Percentiles rank a stretch among this genome's conserved stretches.
Evolutionary conservation across 768 basidiomycete genomes (phyloP).

Genomic region (Amanita subjunquillea): DNA sequence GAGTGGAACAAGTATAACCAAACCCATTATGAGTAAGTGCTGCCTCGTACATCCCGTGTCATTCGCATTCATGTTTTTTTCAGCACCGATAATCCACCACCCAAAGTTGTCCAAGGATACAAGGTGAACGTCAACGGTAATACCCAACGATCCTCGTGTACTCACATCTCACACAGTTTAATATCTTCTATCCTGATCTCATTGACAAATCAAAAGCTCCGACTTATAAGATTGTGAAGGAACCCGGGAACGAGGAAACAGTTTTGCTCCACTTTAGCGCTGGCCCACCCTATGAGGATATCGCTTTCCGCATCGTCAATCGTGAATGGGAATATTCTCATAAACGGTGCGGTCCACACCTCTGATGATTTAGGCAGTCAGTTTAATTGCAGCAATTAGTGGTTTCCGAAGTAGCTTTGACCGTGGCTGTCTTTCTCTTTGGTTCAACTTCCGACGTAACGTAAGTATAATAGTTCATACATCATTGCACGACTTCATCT

Average conservation of each 20-base stretch:
- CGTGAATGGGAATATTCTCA: slow-evolving; percentile 98
- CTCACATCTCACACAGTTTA: slow-evolving; percentile 43
- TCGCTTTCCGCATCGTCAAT: slow-evolving; percentile 96
- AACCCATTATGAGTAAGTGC: slow-evolving; percentile 93
- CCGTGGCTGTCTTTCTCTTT: slow-evolving; percentile 88
- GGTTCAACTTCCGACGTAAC: slow-evolving; percentile 94
- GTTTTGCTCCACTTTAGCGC: slow-evolving; percentile 89
- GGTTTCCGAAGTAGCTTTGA: slow-evolving; percentile 98
- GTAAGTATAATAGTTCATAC: slow-evolving; percentile 34
- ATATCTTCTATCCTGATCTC: slow-evolving; percentile 98
- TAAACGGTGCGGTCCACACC: slow-evolving; percentile 51
- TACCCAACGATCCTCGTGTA: slow-evolving; percentile 2
- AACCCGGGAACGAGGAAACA: slow-evolving; percentile 92
- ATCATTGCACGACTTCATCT: slow-evolving; percentile 2
- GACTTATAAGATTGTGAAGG: slow-evolving; percentile 91
- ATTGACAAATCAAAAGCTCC: slow-evolving; percentile 98
- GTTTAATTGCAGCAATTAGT: slow-evolving; percentile 25
- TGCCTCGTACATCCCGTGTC: not conserved
- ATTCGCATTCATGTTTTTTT: slow-evolving; percentile 9
- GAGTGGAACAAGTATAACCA: slow-evolving; percentile 99
- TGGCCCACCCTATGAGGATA: slow-evolving; percentile 97
- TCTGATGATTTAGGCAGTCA: not conserved
- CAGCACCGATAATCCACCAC: slow-evolving; percentile 96
- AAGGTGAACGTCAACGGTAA: slow-evolving; percentile 42
- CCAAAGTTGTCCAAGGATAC: slow-evolving; percentile 98